Evolutionary conservation across 805 yeast genomes (phyloP), one percentile per base, ranked within the genome.

Genomic region (Starmera dryadoides): DNA sequence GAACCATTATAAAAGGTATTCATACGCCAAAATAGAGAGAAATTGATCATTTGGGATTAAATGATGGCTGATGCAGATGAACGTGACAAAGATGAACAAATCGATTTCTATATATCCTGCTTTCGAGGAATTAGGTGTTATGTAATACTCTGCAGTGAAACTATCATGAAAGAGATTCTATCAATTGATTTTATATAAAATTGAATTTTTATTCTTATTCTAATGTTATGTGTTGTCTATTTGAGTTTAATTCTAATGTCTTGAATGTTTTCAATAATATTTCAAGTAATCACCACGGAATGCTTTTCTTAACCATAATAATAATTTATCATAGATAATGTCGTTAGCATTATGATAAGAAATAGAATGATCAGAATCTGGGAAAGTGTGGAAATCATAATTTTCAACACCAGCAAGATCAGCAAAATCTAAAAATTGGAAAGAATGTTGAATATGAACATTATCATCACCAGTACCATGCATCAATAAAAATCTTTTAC

Each of bases 381-480:
- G 91, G 69, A 84, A 85, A 7, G 83, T 71, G 63, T 79, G 82
- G 42, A 82, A 65, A 52, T 85, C 93, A 48, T 79, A 85, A 61
- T 93, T 93, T 53, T 86, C 94, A n/a, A 88, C 75, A 3, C 72
- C 73, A n/a, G 68, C 74, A 39, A 79, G 51, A 52, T 89, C 81
- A 40, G 91, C 68, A 48, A 73, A 64, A 62, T 93, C 98, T 34
- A 93, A 55, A 30, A 93, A 65, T 56, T 80, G 78, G 43, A 87
- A 68, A 33, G 91, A 75, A 63, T 93, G 86, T 58, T 93, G 98
- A 62, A 89, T 77, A 62, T 93, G 98, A 34, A 93, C 98, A 52
- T 93, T 93, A 60, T 93, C 98, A 62, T 93, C 98, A 4, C 96
- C 96, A 0, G 96, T 81, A 1, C 98, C 98, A 56, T 91, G 98